A percentile compares a stretch with the other conserved stretches of the same genome.
Conservation (phyloP, 208 protist species). For the Tritrichomonas musculus region DNA sequence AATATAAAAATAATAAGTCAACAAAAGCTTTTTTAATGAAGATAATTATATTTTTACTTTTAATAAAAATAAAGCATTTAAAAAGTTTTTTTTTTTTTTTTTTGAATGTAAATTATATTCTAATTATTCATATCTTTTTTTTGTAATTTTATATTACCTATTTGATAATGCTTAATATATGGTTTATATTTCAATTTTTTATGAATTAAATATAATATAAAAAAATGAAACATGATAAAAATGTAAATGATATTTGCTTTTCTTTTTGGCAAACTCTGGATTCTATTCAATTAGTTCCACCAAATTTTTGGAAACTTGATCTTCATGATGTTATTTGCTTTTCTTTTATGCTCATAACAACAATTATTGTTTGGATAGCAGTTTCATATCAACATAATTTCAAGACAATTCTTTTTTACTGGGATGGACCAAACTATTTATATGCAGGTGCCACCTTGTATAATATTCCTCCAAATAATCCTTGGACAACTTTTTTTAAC, state of each 20-base stretch:
- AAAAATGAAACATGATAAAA: neutral
- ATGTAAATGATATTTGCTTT: neutral
- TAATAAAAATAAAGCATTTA: neutral
- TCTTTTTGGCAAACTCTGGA: neutral
- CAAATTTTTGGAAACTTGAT: neutral
- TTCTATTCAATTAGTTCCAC: neutral
- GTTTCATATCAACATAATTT: neutral
- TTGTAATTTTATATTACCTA: neutral
- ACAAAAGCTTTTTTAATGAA: neutral
- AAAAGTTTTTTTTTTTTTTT: neutral
- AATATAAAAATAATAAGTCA: no score
- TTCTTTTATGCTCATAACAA: neutral
- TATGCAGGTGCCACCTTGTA: neutral
- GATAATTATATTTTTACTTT: neutral
- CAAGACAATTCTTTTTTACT: neutral
- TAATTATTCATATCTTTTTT: neutral
- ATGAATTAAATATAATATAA: neutral
- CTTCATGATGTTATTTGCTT: neutral
- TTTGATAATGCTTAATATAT: no score
- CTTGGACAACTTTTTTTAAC: neutral
- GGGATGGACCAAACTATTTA: slow-evolving; percentile 31
- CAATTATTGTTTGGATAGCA: neutral
- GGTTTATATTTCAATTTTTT: neutral
- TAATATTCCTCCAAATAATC: neutral
- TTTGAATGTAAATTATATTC: neutral